Base-by-base conservation (phyloP, 2,329 filamentous ascomycete genomes). In the Ophiocordyceps camponoti-saundersi region DNA sequence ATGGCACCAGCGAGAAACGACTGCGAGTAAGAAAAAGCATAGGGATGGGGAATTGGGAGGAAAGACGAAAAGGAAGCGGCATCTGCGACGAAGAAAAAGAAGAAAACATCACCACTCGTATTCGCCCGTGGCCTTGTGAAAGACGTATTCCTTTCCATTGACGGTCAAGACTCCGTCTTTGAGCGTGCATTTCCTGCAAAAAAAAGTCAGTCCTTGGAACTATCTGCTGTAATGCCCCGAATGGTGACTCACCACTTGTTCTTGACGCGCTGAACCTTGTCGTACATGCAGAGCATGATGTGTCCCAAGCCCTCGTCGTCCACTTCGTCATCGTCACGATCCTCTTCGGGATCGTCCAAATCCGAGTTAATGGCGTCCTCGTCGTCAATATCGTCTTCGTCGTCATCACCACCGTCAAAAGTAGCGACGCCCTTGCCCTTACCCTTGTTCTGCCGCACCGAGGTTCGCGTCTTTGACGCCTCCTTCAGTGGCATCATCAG, bases 361-460 rank as follows among this genome's bases (percentile, higher is more conserved):
- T 98, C 92, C 0, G 92, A 96, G 64, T 98, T 98, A 67, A 98
- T 98, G 2, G 90, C 92, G 61, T 98, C 89, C 53, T 95, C 90
- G 53, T 95, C 89, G 13, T 79, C 77, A 22, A 73, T 66, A 48
- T 75, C 71, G 34, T 77, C 72, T 42, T 75, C 72, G 43, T 75
- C 77, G 42, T 78, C 77, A 26, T 73, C 73, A 39, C 70, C 70
- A 5, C 81, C 83, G 54, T 90, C 82, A 46, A 75, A 72, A 50
- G 80, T 67, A 30, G 65, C 65, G 8, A 67, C 57, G 8, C 64
- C 54, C 47, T 60, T 60, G 26, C 50, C 48, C 44, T 56, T 53
- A 22, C 50, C 45, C 15, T 52, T 50, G 13, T 52, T 49, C 26
- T 51, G 53, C 42, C 46, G 51, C 12, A 52, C 39, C 15, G 48